phyloP scores from a whole-genome alignment of 768 basidiomycete species.

The Russula vinacea region DNA sequence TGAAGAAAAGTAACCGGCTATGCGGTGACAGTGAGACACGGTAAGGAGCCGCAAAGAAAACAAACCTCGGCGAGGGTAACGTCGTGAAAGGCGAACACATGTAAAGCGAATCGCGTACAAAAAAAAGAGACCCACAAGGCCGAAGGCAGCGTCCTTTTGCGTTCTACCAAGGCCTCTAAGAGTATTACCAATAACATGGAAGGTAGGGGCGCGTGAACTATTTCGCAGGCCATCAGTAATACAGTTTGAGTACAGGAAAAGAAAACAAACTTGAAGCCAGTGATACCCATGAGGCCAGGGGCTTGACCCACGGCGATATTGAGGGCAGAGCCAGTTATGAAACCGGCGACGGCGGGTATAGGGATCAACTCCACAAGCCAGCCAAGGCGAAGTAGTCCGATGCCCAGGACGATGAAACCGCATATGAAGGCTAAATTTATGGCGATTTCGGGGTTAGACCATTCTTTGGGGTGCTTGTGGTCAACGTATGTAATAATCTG shows the following conservation, averaged over 20 bases:
- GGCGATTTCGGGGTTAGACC: conserved; percentile 71
- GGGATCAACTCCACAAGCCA: conserved; percentile 97
- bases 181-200: conserved; percentile 87
- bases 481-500: conserved; percentile 74
- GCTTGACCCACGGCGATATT: conserved; percentile 86
- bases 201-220: conserved; percentile 84
- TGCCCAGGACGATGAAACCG: conserved; percentile 86
- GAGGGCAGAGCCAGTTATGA: conserved; percentile 98
- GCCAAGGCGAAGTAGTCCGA: conserved; percentile 86
- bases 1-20: conserved; percentile 76
- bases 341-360: conserved; percentile 76
- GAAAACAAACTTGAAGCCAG: conserved; percentile 68
- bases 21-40: conserved; percentile 5
- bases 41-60: background rate
- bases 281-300: conserved; percentile 84
- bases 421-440: conserved; percentile 79
- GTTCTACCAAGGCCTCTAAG: conserved; percentile 75
- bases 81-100: conserved; percentile 50
- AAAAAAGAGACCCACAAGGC: conserved; percentile 65
- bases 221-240: conserved; percentile 14
- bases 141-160: conserved; percentile 84
- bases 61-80: conserved; percentile 62
- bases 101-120: conserved; percentile 66
- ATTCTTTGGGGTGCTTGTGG: conserved; percentile 51
- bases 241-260: background rate